Evolutionary conservation across 371 early-diverging fungal genomes (phyloP), one percentile per base, ranked within the genome.

Genomic region (Blakeslea trispora): DNA sequence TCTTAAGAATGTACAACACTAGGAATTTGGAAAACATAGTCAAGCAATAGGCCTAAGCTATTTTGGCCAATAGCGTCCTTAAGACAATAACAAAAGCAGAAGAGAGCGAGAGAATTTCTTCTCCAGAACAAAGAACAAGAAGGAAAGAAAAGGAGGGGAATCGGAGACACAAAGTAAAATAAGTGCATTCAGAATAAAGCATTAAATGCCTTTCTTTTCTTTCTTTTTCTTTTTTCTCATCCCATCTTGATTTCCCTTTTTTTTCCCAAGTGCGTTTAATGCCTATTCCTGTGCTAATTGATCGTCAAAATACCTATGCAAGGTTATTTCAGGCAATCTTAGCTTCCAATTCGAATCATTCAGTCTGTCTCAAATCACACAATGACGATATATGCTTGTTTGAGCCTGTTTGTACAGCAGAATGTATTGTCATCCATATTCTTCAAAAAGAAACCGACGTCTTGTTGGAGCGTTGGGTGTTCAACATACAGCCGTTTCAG

Each of bases 401-500:
- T 39, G 18, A 58, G 32, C n/a, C 46, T 40, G 6, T 22, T 47
- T 15, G 55, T 39, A 45, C 19, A 35, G 22, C 49, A 19, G 32
- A 43, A 8, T 39, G 28, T 21, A 45, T 63, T n/a, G 57, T 63
- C 7, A 41, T 63, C 8, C 57, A 63, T 45, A 54, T 63, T 32
- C 45, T 63, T 24, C 59, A 63, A 41, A 63, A 40, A 23, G 46
- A 47, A 18, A 50, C 51, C 9, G 53, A 48, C 34, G 39, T 15
- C 24, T 50, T 49, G 19, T 35, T 61, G 9, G 65, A 59, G 44
- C 18, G 64, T 23, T 59, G 63, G 65, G 24, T 44, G 21, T 24
- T 28, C n/a, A 31, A 7, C 24, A 56, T 19, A 32, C 32, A 32
- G 42, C 45, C n/a, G n/a, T 17, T 24, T 37, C 22, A n/a, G 15